Base-by-base conservation (phyloP, 108 stramenopile genomes). In the Epithemia pelagica region DNA sequence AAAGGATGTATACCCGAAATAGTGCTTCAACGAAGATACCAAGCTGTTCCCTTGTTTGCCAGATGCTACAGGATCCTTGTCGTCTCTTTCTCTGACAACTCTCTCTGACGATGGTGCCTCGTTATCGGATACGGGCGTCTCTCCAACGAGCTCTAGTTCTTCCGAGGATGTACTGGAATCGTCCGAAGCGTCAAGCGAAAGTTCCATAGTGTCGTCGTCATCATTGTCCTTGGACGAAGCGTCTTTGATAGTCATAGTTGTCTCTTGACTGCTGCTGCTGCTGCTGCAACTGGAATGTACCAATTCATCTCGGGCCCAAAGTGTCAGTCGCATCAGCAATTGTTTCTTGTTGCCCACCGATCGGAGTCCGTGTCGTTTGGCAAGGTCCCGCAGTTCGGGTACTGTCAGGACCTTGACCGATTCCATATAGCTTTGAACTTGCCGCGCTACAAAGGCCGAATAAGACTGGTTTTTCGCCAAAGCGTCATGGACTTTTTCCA, bases 221-320 rank as follows among this genome's bases (percentile, higher is more conserved):
- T 68, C 33, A 1, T n/a, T 32, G 28, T 66, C 65, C 28, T 22
- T 52, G 3, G 55, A 5, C 18, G 37, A 32, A 21, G 2, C 3
- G 2, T 61, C 32, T 28, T 32, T 25, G 18, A n/a, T 61, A 53
- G 30, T 30, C 28, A 53, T 54, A 15, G 3, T 51, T 32, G 56
- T 26, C 28, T 59, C 31, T 19, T 51, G 58, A 22, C 30, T 58
- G 24, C 52, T 25, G 29, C 74, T 56, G 58, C 59, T 64, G 20
- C 75, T 58, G 61, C 25, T 69, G 26, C 28, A 27, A 24, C 26
- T 72, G 59, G 2, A 65, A 24, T 69, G 70, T 29, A 72, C 83
- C 33, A 95, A 63, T 74, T 95, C 90, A 68, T 95, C 87, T 51
- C 88, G 76, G 1, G 79, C 82, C 89, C 88, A 91, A 70, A 92